Evolutionary conservation across 2,329 filamentous ascomycete species (phyloP).

Genomic region (Knoxdaviesia capensis): DNA sequence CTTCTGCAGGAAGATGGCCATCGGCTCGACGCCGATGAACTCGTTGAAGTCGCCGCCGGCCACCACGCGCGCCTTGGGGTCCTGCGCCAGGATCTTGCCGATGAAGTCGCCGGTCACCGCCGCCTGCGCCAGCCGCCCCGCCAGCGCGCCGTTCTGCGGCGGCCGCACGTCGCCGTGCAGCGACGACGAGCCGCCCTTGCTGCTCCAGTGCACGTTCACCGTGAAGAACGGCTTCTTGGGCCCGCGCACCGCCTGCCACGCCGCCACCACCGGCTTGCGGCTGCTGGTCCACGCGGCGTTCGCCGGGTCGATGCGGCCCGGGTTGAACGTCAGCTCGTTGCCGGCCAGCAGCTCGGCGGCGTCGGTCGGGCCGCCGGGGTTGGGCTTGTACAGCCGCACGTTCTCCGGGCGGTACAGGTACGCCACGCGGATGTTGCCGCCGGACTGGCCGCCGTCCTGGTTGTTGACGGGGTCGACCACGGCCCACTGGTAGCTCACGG

Average conservation of each 20-base stretch:
- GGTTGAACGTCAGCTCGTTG: slow-evolving; percentile 38
- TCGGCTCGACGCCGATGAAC: slow-evolving; percentile 40
- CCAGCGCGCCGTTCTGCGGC: slow-evolving; percentile 44
- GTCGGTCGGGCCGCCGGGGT: slow-evolving; percentile 30
- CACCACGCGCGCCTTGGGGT: slow-evolving; percentile 36
- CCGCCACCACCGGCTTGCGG: slow-evolving; percentile 47
- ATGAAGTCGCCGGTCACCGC: slow-evolving; percentile 38
- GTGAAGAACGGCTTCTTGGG: slow-evolving; percentile 40
- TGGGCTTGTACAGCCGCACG: slow-evolving; percentile 37
- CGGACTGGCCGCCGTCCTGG: slow-evolving; percentile 44
- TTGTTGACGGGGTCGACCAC: slow-evolving; percentile 39
- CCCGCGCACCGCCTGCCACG: slow-evolving; percentile 38
- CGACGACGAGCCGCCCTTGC: slow-evolving; percentile 44
- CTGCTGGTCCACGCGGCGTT: slow-evolving; percentile 38
- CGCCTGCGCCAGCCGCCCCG: slow-evolving; percentile 33
- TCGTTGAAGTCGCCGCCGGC: slow-evolving; percentile 54
- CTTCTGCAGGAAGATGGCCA: slow-evolving; percentile 28
- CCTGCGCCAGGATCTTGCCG: slow-evolving; percentile 31
- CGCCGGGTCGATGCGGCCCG: slow-evolving; percentile 43
- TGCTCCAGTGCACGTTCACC: slow-evolving; percentile 48
- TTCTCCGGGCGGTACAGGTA: slow-evolving; percentile 46
- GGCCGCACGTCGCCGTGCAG: slow-evolving; percentile 46
- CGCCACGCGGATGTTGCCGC: slow-evolving; percentile 51
- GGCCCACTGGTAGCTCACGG: slow-evolving; percentile 37
- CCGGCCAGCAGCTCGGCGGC: slow-evolving; percentile 36